Conservation (phyloP, 2,329 filamentous ascomycete species). For the Aciculosporium take region DNA sequence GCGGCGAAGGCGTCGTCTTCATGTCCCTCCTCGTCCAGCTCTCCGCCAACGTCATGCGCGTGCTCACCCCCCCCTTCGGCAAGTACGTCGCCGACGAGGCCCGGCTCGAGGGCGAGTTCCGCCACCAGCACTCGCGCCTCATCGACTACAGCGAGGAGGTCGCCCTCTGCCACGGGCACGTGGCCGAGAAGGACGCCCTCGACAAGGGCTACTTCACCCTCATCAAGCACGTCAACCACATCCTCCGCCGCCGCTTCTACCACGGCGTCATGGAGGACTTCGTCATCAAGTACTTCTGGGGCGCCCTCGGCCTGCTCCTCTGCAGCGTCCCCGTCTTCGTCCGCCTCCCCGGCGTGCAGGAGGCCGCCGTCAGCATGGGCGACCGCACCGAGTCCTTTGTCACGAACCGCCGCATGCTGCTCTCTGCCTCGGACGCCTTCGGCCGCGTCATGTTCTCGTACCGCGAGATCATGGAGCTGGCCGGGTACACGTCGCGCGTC, state of each 20-base stretch:
- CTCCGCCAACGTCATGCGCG: conserved; percentile 84
- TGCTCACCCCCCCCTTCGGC: conserved; percentile 87
- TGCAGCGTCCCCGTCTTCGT: conserved; percentile 96
- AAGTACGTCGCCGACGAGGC: conserved; percentile 97
- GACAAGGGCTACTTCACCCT: conserved; percentile 98
- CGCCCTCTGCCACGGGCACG: conserved; percentile 79
- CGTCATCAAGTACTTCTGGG: conserved; percentile 99
- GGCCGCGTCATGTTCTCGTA: conserved; percentile 96
- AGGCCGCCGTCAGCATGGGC: conserved; percentile 50
- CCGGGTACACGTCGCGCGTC: conserved; percentile 87
- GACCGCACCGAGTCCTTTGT: conserved; percentile 68
- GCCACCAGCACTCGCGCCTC: conserved; percentile 83
- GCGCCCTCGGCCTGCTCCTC: conserved; percentile 75
- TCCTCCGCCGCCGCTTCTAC: conserved; percentile 77
- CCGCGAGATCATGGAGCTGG: conserved; percentile 90
- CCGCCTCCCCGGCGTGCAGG: conserved; percentile 55
- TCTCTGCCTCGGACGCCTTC: conserved; percentile 90
- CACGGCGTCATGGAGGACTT: conserved; percentile 99
- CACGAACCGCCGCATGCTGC: conserved; percentile 80
- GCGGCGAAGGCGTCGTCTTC: conserved; percentile 85
- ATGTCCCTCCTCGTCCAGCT: conserved; percentile 91
- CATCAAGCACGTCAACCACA: conserved; percentile 98
- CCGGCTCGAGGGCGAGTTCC: conserved; percentile 84
- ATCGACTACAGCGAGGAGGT: conserved; percentile 96
- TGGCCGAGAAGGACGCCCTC: conserved; percentile 87